phyloP scores from a whole-genome alignment of 345 rosid species.

The Zanthoxylum bungeanum region DNA sequence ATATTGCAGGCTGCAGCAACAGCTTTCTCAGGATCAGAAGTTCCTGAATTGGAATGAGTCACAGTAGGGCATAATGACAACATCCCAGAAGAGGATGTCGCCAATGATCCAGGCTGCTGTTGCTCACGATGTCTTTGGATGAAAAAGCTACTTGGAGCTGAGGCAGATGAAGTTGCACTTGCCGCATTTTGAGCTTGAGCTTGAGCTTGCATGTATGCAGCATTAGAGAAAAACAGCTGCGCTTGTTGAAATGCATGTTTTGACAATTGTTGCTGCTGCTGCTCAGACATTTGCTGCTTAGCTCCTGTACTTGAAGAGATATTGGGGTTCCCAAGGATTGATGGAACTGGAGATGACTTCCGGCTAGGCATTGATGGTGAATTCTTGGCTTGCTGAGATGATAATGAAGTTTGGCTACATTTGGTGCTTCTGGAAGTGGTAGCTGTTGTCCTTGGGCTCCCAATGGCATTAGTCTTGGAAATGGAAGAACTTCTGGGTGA shows the following conservation, averaged over 20 bases:
- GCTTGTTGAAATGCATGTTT: conserved; percentile 60
- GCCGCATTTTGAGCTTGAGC: conserved; percentile 51
- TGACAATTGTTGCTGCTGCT: conserved; percentile 46
- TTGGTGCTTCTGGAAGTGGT: conserved; percentile 63
- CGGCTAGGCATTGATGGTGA: conserved; percentile 46
- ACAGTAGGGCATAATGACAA: conserved; percentile 52
- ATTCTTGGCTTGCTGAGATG: conserved; percentile 71
- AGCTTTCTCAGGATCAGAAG: conserved; percentile 76
- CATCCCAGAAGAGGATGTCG: conserved; percentile 50
- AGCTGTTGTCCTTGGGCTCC: conserved; percentile 82
- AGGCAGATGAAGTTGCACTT: conserved; percentile 32
- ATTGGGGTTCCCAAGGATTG: conserved; percentile 67
- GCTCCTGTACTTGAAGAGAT: conserved; percentile 44
- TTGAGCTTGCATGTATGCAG: conserved; percentile 53
- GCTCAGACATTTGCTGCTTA: conserved; percentile 48
- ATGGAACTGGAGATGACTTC: conserved; percentile 60
- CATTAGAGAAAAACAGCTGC: conserved; percentile 52
- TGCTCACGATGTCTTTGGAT: conserved; percentile 64
- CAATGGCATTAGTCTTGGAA: conserved; percentile 74
- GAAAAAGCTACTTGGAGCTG: conserved; percentile 47
- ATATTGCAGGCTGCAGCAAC: conserved; percentile 50
- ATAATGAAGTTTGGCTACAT: conserved; percentile 56
- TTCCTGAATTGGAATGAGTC: conserved; percentile 29
- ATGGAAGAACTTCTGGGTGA: conserved; percentile 85
- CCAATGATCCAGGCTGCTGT: conserved; percentile 39